Evolutionary conservation across 2,329 filamentous ascomycete genomes (phyloP).

Genomic region (Parafenestella ontariensis): DNA sequence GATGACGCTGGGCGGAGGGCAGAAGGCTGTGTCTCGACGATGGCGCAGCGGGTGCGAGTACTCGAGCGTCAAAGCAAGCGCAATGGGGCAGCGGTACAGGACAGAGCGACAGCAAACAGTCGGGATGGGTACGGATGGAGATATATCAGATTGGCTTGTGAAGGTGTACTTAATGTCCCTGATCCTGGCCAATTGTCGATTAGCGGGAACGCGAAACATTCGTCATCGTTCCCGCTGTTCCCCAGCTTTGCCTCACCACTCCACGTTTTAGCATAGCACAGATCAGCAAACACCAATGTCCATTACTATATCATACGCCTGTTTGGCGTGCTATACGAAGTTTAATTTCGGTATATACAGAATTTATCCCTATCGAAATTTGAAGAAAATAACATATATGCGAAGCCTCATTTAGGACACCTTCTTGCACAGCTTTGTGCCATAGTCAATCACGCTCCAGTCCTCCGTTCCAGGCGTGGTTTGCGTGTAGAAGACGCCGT

Average conservation of each 20-base stretch:
- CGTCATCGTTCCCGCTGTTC: slow-evolving; percentile 25
- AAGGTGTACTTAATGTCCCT: slow-evolving; percentile 29
- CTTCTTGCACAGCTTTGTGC: slow-evolving; percentile 45
- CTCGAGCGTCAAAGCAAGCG: neutral
- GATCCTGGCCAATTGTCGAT: slow-evolving; percentile 17
- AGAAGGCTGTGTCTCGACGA: slow-evolving; percentile 4
- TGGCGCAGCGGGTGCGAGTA: neutral
- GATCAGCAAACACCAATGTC: neutral
- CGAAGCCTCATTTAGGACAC: neutral
- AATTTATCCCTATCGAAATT: no score
- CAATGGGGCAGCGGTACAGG: slow-evolving; percentile 5
- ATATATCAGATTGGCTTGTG: slow-evolving; percentile 31
- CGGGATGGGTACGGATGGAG: slow-evolving; percentile 13
- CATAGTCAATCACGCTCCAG: slow-evolving; percentile 44
- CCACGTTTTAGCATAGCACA: slow-evolving; percentile 1
- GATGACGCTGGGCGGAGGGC: slow-evolving; percentile 9
- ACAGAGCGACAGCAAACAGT: slow-evolving; percentile 10
- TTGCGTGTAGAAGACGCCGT: slow-evolving; percentile 44
- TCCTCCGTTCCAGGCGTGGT: slow-evolving; percentile 46
- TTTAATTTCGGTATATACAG: neutral
- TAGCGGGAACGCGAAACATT: slow-evolving; percentile 24
- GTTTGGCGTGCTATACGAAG: neutral
- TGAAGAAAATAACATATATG: neutral
- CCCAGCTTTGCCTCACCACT: slow-evolving; percentile 12
- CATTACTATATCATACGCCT: neutral